Conservation (phyloP, 495 filamentous ascomycete species). For the Podospora tetraspora region DNA sequence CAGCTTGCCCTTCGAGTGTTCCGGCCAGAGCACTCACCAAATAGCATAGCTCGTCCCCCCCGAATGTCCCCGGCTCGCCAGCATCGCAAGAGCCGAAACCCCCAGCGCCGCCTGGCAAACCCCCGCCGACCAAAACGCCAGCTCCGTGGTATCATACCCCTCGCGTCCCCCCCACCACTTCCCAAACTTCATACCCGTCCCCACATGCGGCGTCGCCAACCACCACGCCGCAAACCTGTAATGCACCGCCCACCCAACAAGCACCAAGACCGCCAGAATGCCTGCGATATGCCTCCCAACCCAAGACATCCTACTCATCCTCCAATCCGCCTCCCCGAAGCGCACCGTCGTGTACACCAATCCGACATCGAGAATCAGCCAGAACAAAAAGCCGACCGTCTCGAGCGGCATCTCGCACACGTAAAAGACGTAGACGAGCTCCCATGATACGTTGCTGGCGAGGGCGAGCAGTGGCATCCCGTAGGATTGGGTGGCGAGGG, state of each 20-base stretch:
- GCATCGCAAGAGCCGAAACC: not conserved
- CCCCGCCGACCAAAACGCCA: not conserved
- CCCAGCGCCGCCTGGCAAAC: not conserved
- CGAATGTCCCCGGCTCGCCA: not conserved
- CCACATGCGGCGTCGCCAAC: not conserved
- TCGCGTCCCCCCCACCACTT: not conserved
- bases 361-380: slow-evolving; percentile 40
- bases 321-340: slow-evolving; percentile 35
- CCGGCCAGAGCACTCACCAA: not conserved
- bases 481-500: slow-evolving; percentile 37
- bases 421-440: slow-evolving; percentile 37
- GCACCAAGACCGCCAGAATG: slow-evolving; percentile 26
- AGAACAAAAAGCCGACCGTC: slow-evolving; percentile 35
- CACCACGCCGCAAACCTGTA: slow-evolving; percentile 26
- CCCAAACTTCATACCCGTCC: not conserved
- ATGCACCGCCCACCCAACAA: slow-evolving; percentile 25
- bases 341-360: slow-evolving; percentile 36
- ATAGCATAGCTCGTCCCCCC: not conserved
- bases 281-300: slow-evolving; percentile 33
- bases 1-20: not conserved
- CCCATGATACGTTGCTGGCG: slow-evolving; percentile 43
- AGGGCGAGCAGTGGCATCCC: slow-evolving; percentile 43
- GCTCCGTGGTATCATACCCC: not conserved
- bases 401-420: slow-evolving; percentile 37
- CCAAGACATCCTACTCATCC: slow-evolving; percentile 21